Evolutionary conservation across 441 rosid species (phyloP).

Genomic region (Populus hybrid): DNA sequence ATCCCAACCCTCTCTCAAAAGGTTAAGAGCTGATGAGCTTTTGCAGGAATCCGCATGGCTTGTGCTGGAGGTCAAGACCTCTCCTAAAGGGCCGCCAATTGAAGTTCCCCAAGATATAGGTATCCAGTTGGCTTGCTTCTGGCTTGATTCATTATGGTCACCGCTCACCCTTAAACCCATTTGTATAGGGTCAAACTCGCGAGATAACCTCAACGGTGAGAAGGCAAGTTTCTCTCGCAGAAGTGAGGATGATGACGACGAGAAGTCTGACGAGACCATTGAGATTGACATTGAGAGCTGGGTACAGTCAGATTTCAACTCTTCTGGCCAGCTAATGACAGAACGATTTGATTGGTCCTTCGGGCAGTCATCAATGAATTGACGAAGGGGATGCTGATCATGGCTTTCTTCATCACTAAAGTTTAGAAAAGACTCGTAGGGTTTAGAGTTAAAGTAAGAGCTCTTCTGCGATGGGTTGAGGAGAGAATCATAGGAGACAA

Average conservation of each 20-base stretch:
- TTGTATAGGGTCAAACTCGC: slow-evolving; percentile 35
- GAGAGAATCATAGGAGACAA: slow-evolving; percentile 42
- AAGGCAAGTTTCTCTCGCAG: slow-evolving; percentile 34
- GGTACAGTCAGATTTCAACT: slow-evolving; percentile 60
- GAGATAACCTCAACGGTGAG: slow-evolving; percentile 47
- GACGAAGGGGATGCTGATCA: slow-evolving; percentile 35
- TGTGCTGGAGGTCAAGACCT: slow-evolving; percentile 35
- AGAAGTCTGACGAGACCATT: slow-evolving; percentile 38
- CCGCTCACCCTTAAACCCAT: slow-evolving; percentile 28
- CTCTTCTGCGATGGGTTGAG: slow-evolving; percentile 37
- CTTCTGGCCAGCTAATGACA: slow-evolving; percentile 52
- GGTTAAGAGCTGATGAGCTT: slow-evolving; percentile 34
- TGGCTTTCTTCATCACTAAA: slow-evolving; percentile 41
- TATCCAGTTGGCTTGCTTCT: slow-evolving; percentile 35
- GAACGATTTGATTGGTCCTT: slow-evolving; percentile 38
- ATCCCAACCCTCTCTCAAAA: slow-evolving; percentile 41
- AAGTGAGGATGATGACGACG: slow-evolving; percentile 48
- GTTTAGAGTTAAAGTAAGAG: slow-evolving; percentile 25
- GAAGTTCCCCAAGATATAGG: slow-evolving; percentile 43
- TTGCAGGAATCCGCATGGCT: slow-evolving; percentile 27
- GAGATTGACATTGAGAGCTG: slow-evolving; percentile 84
- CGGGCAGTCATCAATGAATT: slow-evolving; percentile 45
- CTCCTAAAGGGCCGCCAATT: slow-evolving; percentile 59
- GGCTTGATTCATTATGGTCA: slow-evolving; percentile 21
- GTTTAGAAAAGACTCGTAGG: slow-evolving; percentile 35